These are phyloP conservation scores for Paramecium tetraurelia DNA, from an alignment of 73 alveolate species.

Conservation along the genomic window DNA sequence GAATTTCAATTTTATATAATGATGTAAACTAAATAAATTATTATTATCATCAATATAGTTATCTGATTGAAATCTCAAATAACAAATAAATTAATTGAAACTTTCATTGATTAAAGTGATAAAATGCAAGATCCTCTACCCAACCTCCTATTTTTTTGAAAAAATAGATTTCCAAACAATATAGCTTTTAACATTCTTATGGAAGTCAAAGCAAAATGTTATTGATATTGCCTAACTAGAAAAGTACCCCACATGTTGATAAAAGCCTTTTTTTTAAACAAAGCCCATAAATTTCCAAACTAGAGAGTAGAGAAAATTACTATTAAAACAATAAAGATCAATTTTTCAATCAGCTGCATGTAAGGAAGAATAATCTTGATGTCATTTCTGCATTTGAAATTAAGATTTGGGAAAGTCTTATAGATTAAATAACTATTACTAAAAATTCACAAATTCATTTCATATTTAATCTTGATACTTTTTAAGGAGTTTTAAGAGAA, in stretches of 20 bases:
- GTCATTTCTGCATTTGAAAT: constrained; percentile 9
- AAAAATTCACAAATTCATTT: not conserved
- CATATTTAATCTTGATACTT: constrained; percentile 1
- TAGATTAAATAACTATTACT: not conserved
- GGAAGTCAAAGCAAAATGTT: not conserved
- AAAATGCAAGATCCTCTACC: not conserved
- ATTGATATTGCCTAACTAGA: not conserved
- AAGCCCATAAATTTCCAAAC: not conserved
- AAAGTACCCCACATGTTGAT: not conserved
- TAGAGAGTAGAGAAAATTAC: not conserved
- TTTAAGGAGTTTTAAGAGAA: constrained; percentile 17
- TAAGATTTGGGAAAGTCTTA: constrained; percentile 31
- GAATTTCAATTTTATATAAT: too few species aligned
- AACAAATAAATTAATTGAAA: not conserved
- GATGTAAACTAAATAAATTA: too few species aligned
- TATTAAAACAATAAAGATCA: not conserved
- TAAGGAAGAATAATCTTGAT: constrained; percentile 18
- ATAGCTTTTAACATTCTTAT: not conserved
- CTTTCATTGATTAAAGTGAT: not conserved
- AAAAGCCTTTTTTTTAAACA: not conserved
- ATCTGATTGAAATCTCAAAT: too few species aligned
- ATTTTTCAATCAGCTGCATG: not conserved
- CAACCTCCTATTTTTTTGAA: not conserved
- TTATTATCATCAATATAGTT: too few species aligned
- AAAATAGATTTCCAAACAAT: not conserved